Evolutionary conservation across 805 yeast genomes (phyloP).

Genomic region (Ogataea ramenticola): DNA sequence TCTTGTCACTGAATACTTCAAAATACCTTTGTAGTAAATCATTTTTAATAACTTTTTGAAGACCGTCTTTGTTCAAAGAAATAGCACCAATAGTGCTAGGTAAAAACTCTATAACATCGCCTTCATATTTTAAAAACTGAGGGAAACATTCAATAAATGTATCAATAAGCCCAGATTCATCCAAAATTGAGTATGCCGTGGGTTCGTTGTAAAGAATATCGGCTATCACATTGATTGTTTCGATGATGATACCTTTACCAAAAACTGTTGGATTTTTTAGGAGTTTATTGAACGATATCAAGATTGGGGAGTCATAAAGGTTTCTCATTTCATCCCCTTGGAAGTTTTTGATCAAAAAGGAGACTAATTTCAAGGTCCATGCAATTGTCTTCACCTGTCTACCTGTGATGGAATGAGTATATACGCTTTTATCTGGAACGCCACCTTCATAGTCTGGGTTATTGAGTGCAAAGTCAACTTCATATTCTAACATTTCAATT

Average conservation of each 20-base stretch:
- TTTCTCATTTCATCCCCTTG: constrained; percentile 81
- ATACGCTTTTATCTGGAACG: constrained; percentile 44
- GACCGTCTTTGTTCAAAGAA: constrained; percentile 68
- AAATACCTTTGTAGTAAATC: constrained; percentile 37
- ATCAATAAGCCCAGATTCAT: constrained; percentile 70
- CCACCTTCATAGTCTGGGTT: constrained; percentile 51
- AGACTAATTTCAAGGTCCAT: constrained; percentile 54
- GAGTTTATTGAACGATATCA: constrained; percentile 52
- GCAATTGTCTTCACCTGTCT: constrained; percentile 55
- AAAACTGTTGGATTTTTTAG: constrained; percentile 49
- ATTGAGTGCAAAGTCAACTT: constrained; percentile 55
- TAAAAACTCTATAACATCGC: constrained; percentile 50
- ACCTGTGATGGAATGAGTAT: constrained; percentile 45
- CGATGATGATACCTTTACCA: constrained; percentile 59
- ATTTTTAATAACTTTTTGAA: constrained; percentile 42
- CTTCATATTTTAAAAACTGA: constrained; percentile 45
- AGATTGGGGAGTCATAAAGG: constrained; percentile 76
- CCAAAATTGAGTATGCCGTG: constrained; percentile 72
- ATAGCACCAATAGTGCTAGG: constrained; percentile 80
- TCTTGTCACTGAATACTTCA: constrained; percentile 39
- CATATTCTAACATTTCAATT: constrained; percentile 53
- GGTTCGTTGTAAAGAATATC: constrained; percentile 85
- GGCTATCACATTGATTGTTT: constrained; percentile 56
- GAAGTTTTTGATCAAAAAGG: constrained; percentile 60
- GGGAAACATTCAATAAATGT: constrained; percentile 53